Percentiles rank a stretch among this genome's conserved stretches.
These are phyloP conservation scores for Epichloe sylvatica DNA, from an alignment of 2,329 filamentous ascomycete genomes.

Conservation along the genomic window DNA sequence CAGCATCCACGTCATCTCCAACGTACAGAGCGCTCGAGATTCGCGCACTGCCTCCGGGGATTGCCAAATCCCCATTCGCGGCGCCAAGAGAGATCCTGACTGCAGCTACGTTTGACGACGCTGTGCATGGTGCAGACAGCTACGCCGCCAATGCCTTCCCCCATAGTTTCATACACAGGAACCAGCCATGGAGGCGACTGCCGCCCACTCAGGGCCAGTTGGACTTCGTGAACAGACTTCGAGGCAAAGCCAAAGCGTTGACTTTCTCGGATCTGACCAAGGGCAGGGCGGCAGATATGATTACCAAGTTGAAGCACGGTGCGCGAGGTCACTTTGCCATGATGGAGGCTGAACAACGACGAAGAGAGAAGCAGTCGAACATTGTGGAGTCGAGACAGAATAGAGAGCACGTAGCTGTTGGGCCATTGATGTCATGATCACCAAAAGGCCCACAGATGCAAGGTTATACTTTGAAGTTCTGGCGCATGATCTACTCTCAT, in stretches of 20 bases:
- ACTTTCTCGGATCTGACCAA: constrained; percentile 50
- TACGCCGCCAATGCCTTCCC: constrained; percentile 54
- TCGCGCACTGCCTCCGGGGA: constrained; percentile 29
- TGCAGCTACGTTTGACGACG: constrained; percentile 53
- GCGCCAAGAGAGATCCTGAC: constrained; percentile 54
- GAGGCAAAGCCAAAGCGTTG: constrained; percentile 38
- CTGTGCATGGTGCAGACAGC: constrained; percentile 74
- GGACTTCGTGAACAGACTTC: constrained; percentile 53
- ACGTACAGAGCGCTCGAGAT: constrained; percentile 33
- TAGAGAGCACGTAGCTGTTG: constrained; percentile 41
- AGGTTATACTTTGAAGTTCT: not conserved
- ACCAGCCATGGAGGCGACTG: constrained; percentile 54
- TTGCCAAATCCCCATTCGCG: constrained; percentile 47
- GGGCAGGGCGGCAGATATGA: constrained; percentile 77
- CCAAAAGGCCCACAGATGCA: not conserved
- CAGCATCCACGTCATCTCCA: constrained; percentile 9
- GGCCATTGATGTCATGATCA: constrained; percentile 28
- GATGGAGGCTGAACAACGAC: constrained; percentile 38
- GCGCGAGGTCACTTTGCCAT: constrained; percentile 49
- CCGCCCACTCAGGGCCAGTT: constrained; percentile 55
- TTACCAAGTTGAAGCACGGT: constrained; percentile 80
- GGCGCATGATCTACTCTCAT: not conserved
- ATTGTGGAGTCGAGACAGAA: constrained; percentile 26
- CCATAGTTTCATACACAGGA: constrained; percentile 49
- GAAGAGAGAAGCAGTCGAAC: constrained; percentile 24